phyloP scores from a whole-genome alignment of 1,139 yeast species.

The Yamadazyma jaroonii region DNA sequence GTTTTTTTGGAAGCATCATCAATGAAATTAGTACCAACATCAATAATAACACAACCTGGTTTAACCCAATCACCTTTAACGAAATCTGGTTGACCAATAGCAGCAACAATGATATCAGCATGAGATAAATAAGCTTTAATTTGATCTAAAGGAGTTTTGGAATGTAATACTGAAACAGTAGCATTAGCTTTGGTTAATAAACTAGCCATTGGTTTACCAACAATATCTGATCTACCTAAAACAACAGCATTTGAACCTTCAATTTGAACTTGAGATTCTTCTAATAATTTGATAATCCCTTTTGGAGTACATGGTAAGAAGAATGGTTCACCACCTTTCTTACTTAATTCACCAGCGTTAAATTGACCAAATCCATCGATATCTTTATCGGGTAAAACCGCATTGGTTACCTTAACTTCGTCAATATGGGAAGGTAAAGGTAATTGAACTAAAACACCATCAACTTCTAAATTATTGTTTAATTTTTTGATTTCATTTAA shows the following conservation, averaged over 20 bases:
- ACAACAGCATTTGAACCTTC: constrained; percentile 90
- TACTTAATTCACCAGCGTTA: constrained; percentile 90
- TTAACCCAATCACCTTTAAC: constrained; percentile 91
- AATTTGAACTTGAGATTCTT: constrained; percentile 57
- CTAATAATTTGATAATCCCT: constrained; percentile 81
- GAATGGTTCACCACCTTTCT: constrained; percentile 80
- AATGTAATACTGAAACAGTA: constrained; percentile 83
- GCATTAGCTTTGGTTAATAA: constrained; percentile 77
- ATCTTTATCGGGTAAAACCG: constrained; percentile 78
- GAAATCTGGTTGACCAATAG: constrained; percentile 81
- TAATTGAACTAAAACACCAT: constrained; percentile 88
- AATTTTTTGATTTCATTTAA: constrained; percentile 57
- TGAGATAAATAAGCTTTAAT: constrained; percentile 56
- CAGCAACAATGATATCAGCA: constrained; percentile 92
- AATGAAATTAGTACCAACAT: constrained; percentile 92
- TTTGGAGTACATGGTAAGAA: constrained; percentile 96
- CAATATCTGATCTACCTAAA: constrained; percentile 93
- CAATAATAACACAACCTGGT: constrained; percentile 81
- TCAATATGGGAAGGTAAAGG: constrained; percentile 84
- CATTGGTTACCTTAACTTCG: constrained; percentile 73
- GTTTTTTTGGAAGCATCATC: constrained; percentile 74
- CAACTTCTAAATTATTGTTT: constrained; percentile 67
- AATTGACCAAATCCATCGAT: constrained; percentile 94
- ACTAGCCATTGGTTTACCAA: constrained; percentile 89
- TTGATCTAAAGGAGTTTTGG: constrained; percentile 59